phyloP scores from a whole-genome alignment of 345 rosid genomes.

The Syzygium aromaticum region DNA sequence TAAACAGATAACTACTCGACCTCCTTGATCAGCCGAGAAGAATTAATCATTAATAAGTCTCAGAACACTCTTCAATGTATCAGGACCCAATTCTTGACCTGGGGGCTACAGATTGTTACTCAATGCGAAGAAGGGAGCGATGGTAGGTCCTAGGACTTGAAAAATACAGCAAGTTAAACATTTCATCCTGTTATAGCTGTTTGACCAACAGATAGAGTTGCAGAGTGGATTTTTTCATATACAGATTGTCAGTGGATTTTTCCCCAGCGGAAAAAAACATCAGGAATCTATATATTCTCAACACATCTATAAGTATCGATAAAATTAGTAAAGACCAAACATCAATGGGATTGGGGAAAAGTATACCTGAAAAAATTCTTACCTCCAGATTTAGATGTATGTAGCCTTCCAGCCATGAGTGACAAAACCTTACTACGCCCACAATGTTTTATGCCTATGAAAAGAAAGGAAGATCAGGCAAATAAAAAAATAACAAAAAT shows the following conservation, averaged over 20 bases:
- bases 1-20: background rate
- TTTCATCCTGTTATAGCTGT: background rate
- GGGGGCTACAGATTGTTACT: background rate
- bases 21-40: background rate
- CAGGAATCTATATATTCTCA: background rate
- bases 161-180: background rate
- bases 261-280: background rate
- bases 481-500: background rate
- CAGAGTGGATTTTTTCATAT: background rate
- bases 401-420: conserved; percentile 18
- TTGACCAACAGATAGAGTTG: background rate
- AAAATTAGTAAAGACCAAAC: background rate
- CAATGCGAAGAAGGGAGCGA: background rate
- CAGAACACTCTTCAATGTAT: background rate
- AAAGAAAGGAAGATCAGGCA: conserved; percentile 10
- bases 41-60: background rate
- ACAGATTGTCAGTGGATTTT: background rate
- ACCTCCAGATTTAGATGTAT: conserved; percentile 32
- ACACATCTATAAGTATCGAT: background rate
- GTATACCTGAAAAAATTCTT: background rate
- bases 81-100: background rate
- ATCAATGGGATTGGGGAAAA: background rate
- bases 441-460: conserved; percentile 9
- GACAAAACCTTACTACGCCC: conserved; percentile 29
- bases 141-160: background rate